Evolutionary conservation across 2,329 filamentous ascomycete species (phyloP).

Genomic region (Botrytis galanthina): DNA sequence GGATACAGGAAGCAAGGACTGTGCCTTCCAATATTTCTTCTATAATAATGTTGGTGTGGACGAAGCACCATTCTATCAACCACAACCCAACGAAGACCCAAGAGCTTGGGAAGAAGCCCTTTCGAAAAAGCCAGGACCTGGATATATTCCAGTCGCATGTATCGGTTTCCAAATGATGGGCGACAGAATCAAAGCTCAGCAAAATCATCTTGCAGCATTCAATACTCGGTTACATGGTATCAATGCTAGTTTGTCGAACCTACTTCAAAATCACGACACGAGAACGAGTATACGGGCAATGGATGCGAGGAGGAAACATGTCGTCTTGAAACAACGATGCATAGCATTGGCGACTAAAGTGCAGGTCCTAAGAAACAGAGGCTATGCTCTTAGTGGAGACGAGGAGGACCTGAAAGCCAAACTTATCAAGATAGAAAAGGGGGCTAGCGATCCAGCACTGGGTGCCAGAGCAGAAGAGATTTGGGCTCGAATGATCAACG

Average conservation of each 20-base stretch:
- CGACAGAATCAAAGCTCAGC: conserved; percentile 70
- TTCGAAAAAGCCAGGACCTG: conserved; percentile 71
- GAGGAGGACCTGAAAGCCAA: conserved; percentile 77
- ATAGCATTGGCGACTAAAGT: conserved; percentile 74
- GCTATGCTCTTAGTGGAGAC: conserved; percentile 74
- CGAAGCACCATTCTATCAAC: conserved; percentile 73
- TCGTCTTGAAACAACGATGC: conserved; percentile 69
- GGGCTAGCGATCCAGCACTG: conserved; percentile 71
- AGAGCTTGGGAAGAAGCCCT: conserved; percentile 83
- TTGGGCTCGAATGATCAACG: conserved; percentile 75
- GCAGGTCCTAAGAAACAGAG: conserved; percentile 76
- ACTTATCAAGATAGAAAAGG: conserved; percentile 65
- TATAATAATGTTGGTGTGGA: conserved; percentile 80
- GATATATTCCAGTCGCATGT: conserved; percentile 74
- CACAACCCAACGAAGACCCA: conserved; percentile 67
- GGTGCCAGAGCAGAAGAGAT: conserved; percentile 78
- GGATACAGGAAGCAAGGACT: conserved; percentile 65
- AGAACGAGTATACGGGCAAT: conserved; percentile 71
- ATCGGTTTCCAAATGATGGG: conserved; percentile 71
- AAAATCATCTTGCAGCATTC: conserved; percentile 65
- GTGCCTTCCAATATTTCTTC: conserved; percentile 79
- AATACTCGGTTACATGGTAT: conserved; percentile 75
- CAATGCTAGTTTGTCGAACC: conserved; percentile 68
- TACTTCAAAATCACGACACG: conserved; percentile 74
- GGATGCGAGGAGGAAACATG: conserved; percentile 70